Percentiles rank a stretch among this genome's conserved stretches.
phyloP scores from a whole-genome alignment of 2,329 filamentous ascomycete species.

The Penicillium olsonii region DNA sequence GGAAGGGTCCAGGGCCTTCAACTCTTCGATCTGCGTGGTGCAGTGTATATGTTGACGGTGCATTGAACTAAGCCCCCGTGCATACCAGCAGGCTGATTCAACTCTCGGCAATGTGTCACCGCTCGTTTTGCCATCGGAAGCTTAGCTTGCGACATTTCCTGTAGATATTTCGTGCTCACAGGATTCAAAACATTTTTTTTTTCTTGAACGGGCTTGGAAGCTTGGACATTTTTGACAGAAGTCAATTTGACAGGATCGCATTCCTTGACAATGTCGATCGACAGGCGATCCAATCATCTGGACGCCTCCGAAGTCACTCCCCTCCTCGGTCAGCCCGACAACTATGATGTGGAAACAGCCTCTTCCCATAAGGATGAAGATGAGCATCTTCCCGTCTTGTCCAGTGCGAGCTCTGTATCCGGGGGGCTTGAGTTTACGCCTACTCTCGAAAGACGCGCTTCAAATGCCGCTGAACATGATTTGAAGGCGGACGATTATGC shows the following conservation, averaged over 20 bases:
- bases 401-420: conserved; percentile 30
- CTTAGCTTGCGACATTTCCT: background rate
- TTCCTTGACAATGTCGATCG: background rate
- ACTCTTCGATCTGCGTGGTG: background rate
- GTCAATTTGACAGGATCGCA: background rate
- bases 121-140: background rate
- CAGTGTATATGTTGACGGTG: background rate
- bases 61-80: background rate
- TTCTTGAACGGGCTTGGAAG: background rate
- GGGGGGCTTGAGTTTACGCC: conserved; percentile 30
- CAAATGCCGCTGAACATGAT: conserved; percentile 12
- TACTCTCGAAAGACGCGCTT: conserved; percentile 24
- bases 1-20: too few species aligned
- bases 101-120: background rate
- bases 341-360: conserved; percentile 10
- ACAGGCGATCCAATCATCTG: background rate
- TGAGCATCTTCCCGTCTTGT: conserved; percentile 17
- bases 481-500: conserved; percentile 25
- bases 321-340: conserved; percentile 5
- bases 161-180: background rate
- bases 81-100: background rate
- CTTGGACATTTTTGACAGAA: background rate
- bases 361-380: conserved; percentile 18
- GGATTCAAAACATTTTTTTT: background rate
- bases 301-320: conserved; percentile 21